Evolutionary conservation across 192 early-diverging fungal species (phyloP), one percentile per base, ranked within the genome.

Genomic region (Entrophospora sp.): DNA sequence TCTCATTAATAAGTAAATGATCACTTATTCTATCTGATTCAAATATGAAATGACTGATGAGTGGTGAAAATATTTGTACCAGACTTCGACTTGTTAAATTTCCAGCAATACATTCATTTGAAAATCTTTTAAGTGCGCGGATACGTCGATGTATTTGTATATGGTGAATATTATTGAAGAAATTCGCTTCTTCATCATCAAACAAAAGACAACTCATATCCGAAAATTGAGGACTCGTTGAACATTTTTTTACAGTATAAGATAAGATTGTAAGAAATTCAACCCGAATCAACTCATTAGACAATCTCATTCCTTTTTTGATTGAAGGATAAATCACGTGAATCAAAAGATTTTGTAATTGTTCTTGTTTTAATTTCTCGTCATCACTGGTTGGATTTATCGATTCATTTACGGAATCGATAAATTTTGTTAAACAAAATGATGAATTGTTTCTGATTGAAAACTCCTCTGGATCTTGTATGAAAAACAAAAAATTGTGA

Each of bases 111-210:
- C 70, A 73, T 42, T 73, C 77, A 57, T 79, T 80, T 27, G 82
- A 75, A 63, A 99, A 79, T 18, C 93, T 84, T 44, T 79, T 77
- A 60, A 97, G 64, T 1, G 95, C 90, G 53, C 91, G 83, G 6
- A 89, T 68, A 57, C 97, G 91, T 63, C 97, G 87, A 72, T 99
- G 97, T 16, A 89, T 75, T 78, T 99, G 97, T 62, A 99, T 84
- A 66, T 99, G 97, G 63, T 91, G 82, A 58, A 98, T 83, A 69
- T 99, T 99, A 73, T 82, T 86, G 71, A 98, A 99, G 76, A 99
- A 94, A 61, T 87, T 95, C 5, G 90, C 85, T 67, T 99, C 92
- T n/a, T 93, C 90, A 69, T 93, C 88, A 25, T 80, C 87, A 59
- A 78, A 86, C 43, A 91, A 64, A 20, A 94, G 71, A 16, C 69